Evolutionary conservation across 441 rosid genomes (phyloP), one percentile per base, ranked within the genome.

Genomic region (Erodium trifolium): DNA sequence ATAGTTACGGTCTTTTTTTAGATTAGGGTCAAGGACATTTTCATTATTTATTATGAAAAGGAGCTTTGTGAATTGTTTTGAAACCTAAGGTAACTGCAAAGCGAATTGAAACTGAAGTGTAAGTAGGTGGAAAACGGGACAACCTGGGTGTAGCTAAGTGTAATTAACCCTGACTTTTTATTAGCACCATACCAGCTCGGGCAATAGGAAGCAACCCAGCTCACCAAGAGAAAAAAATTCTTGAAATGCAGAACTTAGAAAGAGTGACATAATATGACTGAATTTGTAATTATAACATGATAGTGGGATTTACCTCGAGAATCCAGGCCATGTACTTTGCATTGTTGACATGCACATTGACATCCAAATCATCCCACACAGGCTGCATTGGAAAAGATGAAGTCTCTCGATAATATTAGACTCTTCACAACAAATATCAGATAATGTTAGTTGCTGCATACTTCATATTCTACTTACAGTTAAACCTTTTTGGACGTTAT

Each of bases 401-500:
- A 41, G 1, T 9, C 5, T 34, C 37, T 34, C 47, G 0, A 41
- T 1, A 41, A 41, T 23, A 23, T 0, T 23, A 41, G 11, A 6
- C 47, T 41, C 47, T 41, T 41, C 47, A 41, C 9, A 41, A 41
- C 47, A 41, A 41, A 41, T 41, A 41, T 41, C 1, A 9, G 47
- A 41, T 41, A 41, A 41, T 41, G 47, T 41, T 41, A 41, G 0
- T 41, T 41, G 47, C 12, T 41, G 47, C 47, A 6, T 41, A 0
- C 11, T 9, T 7, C 5, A 41, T 7, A 5, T 41, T 41, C 2
- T 41, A 57, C 79, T 65, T 75, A 81, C 84, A 4, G 57, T 55
- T 70, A 79, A 73, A 27, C 74, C 73, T 27, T 67, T 35, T 62
- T 73, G 53, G 19, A 34, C 41, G 63, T n/a, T 66, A 62, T 79